Evolutionary conservation across 2,329 filamentous ascomycete genomes (phyloP).

Genomic region (Penicillium crustosum): DNA sequence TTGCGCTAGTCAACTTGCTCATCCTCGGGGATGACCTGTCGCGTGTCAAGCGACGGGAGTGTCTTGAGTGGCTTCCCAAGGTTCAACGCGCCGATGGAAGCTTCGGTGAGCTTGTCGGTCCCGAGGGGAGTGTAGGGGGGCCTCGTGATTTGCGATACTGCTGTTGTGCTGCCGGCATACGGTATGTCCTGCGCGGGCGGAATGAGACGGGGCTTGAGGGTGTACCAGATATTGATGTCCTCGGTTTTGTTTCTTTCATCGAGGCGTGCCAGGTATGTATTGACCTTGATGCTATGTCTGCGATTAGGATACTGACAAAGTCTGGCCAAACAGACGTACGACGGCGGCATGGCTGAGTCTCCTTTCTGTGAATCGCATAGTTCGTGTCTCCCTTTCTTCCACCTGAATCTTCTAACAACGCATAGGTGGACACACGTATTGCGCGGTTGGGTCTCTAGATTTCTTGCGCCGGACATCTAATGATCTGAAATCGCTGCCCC

Average conservation of each 20-base stretch:
- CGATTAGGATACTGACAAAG: background rate
- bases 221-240: conserved; percentile 72
- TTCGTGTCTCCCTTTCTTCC: conserved; percentile 41
- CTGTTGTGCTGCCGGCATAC: conserved; percentile 76
- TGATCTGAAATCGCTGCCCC: conserved; percentile 21
- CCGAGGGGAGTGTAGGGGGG: conserved; percentile 64
- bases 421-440: conserved; percentile 85
- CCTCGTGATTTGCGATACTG: conserved; percentile 85
- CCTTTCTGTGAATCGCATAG: conserved; percentile 80
- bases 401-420: conserved; percentile 24
- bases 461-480: conserved; percentile 66
- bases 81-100: conserved; percentile 84
- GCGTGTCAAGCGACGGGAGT: conserved; percentile 65
- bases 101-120: conserved; percentile 78
- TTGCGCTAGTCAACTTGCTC: conserved; percentile 74
- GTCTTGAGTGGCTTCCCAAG: conserved; percentile 69
- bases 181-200: conserved; percentile 75
- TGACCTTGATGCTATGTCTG: too few relatives aligned
- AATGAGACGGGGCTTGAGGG: conserved; percentile 54
- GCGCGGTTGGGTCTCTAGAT: conserved; percentile 73
- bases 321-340: conserved; percentile 63
- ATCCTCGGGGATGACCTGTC: conserved; percentile 63
- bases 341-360: conserved; percentile 78
- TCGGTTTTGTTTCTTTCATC: conserved; percentile 69
- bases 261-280: conserved; percentile 58